Conservation (phyloP, 2,329 filamentous ascomycete species). For the Aspergillus sp. region DNA sequence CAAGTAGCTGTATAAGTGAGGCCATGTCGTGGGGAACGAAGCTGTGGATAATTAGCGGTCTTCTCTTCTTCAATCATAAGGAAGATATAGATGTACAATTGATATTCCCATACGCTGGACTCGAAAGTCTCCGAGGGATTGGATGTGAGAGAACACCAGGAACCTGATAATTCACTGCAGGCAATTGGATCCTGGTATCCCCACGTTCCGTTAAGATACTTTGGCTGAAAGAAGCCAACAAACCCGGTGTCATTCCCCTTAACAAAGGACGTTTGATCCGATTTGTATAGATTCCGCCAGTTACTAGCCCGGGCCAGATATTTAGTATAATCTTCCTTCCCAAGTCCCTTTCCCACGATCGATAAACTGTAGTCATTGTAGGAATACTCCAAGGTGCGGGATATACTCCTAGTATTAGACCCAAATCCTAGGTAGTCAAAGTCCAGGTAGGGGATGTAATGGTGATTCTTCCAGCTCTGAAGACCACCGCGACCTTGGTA, state of each 20-base stretch:
- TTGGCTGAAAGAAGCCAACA: constrained; percentile 64
- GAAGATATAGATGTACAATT: constrained; percentile 48
- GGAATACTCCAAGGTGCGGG: constrained; percentile 68
- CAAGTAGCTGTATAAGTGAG: constrained; percentile 52
- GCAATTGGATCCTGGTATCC: constrained; percentile 56
- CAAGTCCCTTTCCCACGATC: constrained; percentile 54
- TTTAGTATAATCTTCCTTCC: constrained; percentile 38
- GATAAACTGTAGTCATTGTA: constrained; percentile 67
- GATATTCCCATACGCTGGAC: constrained; percentile 28
- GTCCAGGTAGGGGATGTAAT: constrained; percentile 65
- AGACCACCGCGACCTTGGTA: constrained; percentile 64
- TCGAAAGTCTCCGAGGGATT: constrained; percentile 26
- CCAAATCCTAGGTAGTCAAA: constrained; percentile 60
- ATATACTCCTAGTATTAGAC: constrained; percentile 64
- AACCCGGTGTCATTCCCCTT: constrained; percentile 60
- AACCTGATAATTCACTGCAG: constrained; percentile 19
- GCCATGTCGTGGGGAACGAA: constrained; percentile 51
- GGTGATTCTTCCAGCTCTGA: constrained; percentile 62
- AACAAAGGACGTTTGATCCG: constrained; percentile 51
- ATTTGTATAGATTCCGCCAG: constrained; percentile 64
- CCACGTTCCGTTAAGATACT: constrained; percentile 63
- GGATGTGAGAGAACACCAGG: constrained; percentile 24
- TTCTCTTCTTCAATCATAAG: constrained; percentile 44
- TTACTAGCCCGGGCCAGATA: constrained; percentile 54
- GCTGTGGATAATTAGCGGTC: constrained; percentile 39